Evolutionary conservation across 345 rosid genomes (phyloP), one percentile per base, ranked within the genome.

Genomic region (Salix arbutifolia): DNA sequence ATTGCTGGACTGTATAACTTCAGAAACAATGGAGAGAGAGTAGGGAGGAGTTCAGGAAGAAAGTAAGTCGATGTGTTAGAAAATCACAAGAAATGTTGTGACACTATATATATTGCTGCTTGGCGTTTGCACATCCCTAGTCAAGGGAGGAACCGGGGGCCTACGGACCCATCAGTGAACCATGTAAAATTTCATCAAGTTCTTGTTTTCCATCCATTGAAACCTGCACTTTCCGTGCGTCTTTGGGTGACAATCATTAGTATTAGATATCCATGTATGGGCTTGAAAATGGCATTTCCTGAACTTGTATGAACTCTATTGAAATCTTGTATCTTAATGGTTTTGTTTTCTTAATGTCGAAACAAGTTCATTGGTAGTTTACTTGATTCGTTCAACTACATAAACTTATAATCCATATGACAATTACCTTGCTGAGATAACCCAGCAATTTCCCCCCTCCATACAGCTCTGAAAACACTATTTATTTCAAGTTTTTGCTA

Each of bases 11-110:
- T 56, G 11, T 56, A 21, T 35, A 6, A 56, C 46, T 62, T 69
- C 73, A 81, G 84, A 81, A 73, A 69, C 77, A 81, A 53, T 81
- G 84, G 84, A 73, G 84, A 73, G 80, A 81, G 2, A 37, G 53
- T 25, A 73, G 70, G 60, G 78, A 73, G 58, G 80, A 81, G 65
- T 81, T 81, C 78, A 62, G 74, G 77, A 81, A 81, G 73, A 81
- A 31, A 69, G 80, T 81, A 19, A 65, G 80, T 33, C 84, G 80
- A 1, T 81, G 80, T 18, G 77, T 81, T 30, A 68, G 84, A 48
- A 76, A 64, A 64, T 81, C 84, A 18, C 84, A 81, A 77, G 84
- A 81, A 65, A 77, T 81, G 80, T 42, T 76, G 18, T 81, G 80
- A 81, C 65, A 16, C 6, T 53, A 35, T 72, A 35, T 72, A 53